Percentiles rank a stretch among this genome's conserved stretches.
Evolutionary conservation across 2,329 filamentous ascomycete species (phyloP).

Genomic region (Botrytis porri): DNA sequence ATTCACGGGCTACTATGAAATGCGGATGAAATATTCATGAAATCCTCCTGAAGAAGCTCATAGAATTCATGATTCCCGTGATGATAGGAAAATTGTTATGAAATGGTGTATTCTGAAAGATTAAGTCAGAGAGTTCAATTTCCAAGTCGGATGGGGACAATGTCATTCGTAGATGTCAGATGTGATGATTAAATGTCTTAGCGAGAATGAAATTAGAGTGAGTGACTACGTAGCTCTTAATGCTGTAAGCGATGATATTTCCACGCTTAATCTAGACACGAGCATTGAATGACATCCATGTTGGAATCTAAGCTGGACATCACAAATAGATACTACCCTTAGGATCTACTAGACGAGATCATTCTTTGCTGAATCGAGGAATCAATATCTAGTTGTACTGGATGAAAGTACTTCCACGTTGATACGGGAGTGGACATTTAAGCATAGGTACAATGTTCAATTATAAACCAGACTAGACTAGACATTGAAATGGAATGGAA

Average conservation of each 20-base stretch:
- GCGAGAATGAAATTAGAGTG: background rate
- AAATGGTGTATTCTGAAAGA: fast-evolving
- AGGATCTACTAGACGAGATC: background rate
- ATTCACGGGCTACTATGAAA: background rate
- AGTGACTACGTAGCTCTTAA: background rate
- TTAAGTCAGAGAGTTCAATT: background rate
- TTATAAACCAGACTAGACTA: background rate
- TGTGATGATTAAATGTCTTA: background rate
- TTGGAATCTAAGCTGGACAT: background rate
- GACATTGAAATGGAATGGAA: background rate
- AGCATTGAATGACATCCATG: fast-evolving
- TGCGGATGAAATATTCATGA: background rate
- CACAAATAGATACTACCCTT: fast-evolving
- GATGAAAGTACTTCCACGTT: background rate
- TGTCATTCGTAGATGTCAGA: background rate
- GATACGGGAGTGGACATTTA: background rate
- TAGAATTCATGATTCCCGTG: fast-evolving
- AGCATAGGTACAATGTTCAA: background rate
- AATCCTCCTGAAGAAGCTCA: background rate
- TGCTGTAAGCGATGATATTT: background rate
- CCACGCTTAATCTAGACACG: background rate
- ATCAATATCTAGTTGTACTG: background rate
- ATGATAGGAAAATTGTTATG: background rate
- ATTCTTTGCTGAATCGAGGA: background rate
- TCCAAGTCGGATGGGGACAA: background rate